Conservation (phyloP, 768 basidiomycete genomes). For the Rhizopogon roseolus region DNA sequence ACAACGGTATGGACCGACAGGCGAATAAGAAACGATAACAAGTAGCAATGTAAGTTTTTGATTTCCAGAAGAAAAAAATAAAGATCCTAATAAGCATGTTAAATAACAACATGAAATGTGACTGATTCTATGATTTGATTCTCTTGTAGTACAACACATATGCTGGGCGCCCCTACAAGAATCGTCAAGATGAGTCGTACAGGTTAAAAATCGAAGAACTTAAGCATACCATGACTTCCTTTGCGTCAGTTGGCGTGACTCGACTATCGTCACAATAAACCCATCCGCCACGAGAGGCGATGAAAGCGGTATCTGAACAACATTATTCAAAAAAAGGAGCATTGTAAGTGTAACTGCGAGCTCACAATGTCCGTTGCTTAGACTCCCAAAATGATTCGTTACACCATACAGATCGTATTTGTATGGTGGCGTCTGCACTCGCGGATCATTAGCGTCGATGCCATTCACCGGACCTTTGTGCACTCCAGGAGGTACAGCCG, state of each 20-base stretch:
- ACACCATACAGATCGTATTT: slow-evolving; percentile 93
- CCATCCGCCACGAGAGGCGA: slow-evolving; percentile 87
- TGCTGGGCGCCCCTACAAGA: slow-evolving; percentile 55
- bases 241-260: slow-evolving; percentile 64
- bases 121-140: slow-evolving; percentile 24
- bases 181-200: slow-evolving; percentile 22
- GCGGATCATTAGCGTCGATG: slow-evolving; percentile 54
- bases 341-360: neutral
- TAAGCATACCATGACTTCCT: slow-evolving; percentile 79
- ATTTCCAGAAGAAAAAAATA: neutral
- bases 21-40: no score
- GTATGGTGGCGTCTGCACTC: slow-evolving; percentile 83
- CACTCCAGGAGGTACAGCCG: slow-evolving; percentile 63
- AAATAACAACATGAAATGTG: neutral
- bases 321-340: neutral
- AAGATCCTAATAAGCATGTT: slow-evolving; percentile 2
- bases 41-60: neutral
- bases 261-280: slow-evolving; percentile 92
- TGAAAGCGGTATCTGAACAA: slow-evolving; percentile 81
- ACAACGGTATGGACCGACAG: neutral
- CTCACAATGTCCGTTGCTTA: slow-evolving; percentile 96
- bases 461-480: slow-evolving; percentile 46
- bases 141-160: slow-evolving; percentile 84
- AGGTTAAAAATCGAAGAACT: slow-evolving; percentile 20
- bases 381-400: slow-evolving; percentile 92